Percentiles rank a stretch among this genome's conserved stretches.
These are phyloP conservation scores for Claviceps cyperi DNA, from an alignment of 2,329 filamentous ascomycete species.

Conservation along the genomic window DNA sequence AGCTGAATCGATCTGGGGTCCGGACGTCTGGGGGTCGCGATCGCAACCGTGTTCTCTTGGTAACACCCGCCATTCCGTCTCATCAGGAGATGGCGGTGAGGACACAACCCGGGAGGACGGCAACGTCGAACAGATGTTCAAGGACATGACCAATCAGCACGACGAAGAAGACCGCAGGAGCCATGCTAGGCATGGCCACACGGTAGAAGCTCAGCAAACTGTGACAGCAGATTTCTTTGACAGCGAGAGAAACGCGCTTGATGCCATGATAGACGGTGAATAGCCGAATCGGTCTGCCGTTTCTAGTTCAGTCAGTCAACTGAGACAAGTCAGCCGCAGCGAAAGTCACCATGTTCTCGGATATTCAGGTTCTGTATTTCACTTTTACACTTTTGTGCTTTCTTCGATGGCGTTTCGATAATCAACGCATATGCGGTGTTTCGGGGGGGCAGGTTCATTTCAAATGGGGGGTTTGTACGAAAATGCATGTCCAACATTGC, in stretches of 20 bases:
- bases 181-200: slow-evolving; percentile 13
- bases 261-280: slow-evolving; percentile 29
- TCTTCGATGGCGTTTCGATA: neutral
- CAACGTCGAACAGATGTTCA: slow-evolving; percentile 40
- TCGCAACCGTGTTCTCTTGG: slow-evolving; percentile 15
- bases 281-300: slow-evolving; percentile 9
- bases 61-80: slow-evolving; percentile 13
- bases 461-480: too few relatives aligned
- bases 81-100: slow-evolving; percentile 15
- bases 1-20: slow-evolving; percentile 37
- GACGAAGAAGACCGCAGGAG: slow-evolving; percentile 29
- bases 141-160: slow-evolving; percentile 39
- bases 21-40: slow-evolving; percentile 28
- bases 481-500: too few relatives aligned
- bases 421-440: too few relatives aligned
- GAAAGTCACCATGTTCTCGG: neutral
- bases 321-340: too few relatives aligned
- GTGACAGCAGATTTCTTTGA: slow-evolving; percentile 30
- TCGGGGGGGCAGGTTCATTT: too few relatives aligned
- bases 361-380: neutral
- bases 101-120: slow-evolving; percentile 26
- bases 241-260: slow-evolving; percentile 31
- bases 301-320: too few relatives aligned
- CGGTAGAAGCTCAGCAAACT: slow-evolving; percentile 11
- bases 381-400: neutral